These are phyloP conservation scores for Xylariaceae sp. DNA, from an alignment of 2,329 filamentous ascomycete species.

Conservation along the genomic window DNA sequence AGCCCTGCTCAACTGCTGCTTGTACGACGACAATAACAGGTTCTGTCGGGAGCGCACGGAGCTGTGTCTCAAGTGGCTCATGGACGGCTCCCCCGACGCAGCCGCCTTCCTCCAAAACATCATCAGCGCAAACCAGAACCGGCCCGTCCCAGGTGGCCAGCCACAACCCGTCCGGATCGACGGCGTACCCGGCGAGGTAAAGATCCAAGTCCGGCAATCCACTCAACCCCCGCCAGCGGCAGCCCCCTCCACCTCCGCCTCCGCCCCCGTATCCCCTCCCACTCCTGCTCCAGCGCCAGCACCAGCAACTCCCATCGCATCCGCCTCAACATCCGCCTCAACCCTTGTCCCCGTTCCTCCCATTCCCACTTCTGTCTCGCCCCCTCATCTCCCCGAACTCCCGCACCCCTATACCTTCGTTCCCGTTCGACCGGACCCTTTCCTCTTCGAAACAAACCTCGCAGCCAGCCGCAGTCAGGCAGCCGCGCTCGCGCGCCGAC, in stretches of 20 bases:
- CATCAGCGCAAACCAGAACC: slow-evolving; percentile 34
- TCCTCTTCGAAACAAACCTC: slow-evolving; percentile 15
- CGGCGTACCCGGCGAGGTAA: slow-evolving; percentile 52
- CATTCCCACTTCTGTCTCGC: not conserved
- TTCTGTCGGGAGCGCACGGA: slow-evolving; percentile 90
- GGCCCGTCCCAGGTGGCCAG: slow-evolving; percentile 9
- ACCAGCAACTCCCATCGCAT: not conserved
- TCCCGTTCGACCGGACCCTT: not conserved
- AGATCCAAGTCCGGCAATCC: slow-evolving; percentile 44
- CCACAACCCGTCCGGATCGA: slow-evolving; percentile 48
- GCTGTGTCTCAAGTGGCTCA: slow-evolving; percentile 78
- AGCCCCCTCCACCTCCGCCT: not conserved
- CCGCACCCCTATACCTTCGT: slow-evolving; percentile 6
- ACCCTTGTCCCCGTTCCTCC: slow-evolving; percentile 8
- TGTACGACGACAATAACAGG: slow-evolving; percentile 87
- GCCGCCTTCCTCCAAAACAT: slow-evolving; percentile 66
- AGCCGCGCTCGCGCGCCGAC: slow-evolving; percentile 16
- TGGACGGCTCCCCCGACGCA: slow-evolving; percentile 69
- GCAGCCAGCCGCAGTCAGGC: slow-evolving; percentile 13
- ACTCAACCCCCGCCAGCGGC: not conserved
- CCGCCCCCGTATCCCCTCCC: not conserved
- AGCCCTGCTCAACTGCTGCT: slow-evolving; percentile 80
- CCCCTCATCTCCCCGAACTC: not conserved
- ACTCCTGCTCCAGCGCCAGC: no score
- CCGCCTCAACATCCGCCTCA: not conserved